Percentiles rank a stretch among this genome's conserved stretches.
Evolutionary conservation across 805 yeast species (phyloP).

Genomic region (Metschnikowia sp.): DNA sequence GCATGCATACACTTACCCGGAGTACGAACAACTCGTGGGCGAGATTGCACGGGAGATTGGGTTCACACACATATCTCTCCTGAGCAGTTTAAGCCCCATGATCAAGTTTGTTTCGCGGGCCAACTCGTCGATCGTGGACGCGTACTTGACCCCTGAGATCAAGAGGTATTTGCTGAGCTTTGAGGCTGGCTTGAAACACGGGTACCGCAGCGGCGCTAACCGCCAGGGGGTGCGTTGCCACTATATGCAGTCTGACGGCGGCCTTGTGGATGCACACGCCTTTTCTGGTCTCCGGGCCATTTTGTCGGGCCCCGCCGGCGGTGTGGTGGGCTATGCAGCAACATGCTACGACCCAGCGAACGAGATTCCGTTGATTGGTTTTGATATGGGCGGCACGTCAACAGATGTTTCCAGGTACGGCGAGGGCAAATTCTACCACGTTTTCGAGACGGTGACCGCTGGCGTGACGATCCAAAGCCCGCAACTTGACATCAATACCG

Average conservation of each 20-base stretch:
- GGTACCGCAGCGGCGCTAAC: slow-evolving; percentile 21
- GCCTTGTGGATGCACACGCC: slow-evolving; percentile 75
- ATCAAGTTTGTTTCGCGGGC: slow-evolving; percentile 41
- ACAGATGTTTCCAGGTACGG: slow-evolving; percentile 44
- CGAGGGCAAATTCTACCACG: slow-evolving; percentile 38
- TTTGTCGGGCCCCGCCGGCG: slow-evolving; percentile 96
- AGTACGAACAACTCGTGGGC: slow-evolving; percentile 35
- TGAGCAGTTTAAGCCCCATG: slow-evolving; percentile 42
- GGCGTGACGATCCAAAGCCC: slow-evolving; percentile 45
- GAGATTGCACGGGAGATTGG: slow-evolving; percentile 35
- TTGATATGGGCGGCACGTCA: slow-evolving; percentile 46
- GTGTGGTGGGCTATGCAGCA: slow-evolving; percentile 88
- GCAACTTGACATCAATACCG: slow-evolving; percentile 42
- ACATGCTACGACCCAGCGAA: slow-evolving; percentile 58
- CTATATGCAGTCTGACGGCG: slow-evolving; percentile 97
- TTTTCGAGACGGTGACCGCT: slow-evolving; percentile 44
- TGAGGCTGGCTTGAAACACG: slow-evolving; percentile 41
- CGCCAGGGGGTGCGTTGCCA: slow-evolving; percentile 54
- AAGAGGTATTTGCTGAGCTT: slow-evolving; percentile 32
- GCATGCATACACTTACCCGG: slow-evolving; percentile 41
- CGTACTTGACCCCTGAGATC: slow-evolving; percentile 41
- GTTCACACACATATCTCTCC: slow-evolving; percentile 35
- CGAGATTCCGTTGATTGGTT: slow-evolving; percentile 52
- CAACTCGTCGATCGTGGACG: slow-evolving; percentile 43
- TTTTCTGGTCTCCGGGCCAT: slow-evolving; percentile 89